Evolutionary conservation across 2,329 filamentous ascomycete species (phyloP), one percentile per base, ranked within the genome.

Genomic region (Rhinocladiella similis): DNA sequence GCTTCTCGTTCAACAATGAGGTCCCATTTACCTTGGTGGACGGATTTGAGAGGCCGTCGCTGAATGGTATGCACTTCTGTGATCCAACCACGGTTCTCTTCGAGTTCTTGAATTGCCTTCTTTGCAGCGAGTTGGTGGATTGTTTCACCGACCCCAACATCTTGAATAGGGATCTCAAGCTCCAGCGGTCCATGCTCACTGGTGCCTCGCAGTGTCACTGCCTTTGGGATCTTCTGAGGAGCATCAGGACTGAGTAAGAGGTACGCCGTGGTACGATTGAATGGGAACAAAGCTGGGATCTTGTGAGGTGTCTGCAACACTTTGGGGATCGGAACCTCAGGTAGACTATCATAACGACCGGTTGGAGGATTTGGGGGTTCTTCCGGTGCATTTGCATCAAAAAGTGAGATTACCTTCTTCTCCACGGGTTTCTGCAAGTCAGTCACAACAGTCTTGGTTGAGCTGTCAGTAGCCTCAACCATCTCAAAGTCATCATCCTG

Each of bases 71-170:
- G 83, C 9, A 78, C 77, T 14, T 84, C 71, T 45, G 70, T 72
- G 35, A 87, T 72, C 85, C 88, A 90, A 12, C 88, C 87, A 20
- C 85, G 79, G 0, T 83, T 83, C 67, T 89, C 81, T 69, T 91
- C 87, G 0, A 91, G 79, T 61, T 91, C 88, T 46, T 82, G 76
- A 14, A 87, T 77, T 1, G 84, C 84, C 67, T 86, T 89, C 53
- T 83, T 83, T 0, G 85, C 86, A 1, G 87, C 87, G 0, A 91
- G 82, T 63, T 88, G 85, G 67, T 91, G 88, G 41, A 90, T 81
- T 0, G 81, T 87, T 50, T 82, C 72, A 2, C 76, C 77, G 29
- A 72, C 67, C 0, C 75, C 62, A 0, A 83, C 69, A 2, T 75
- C 64, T 1, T 81, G 77, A 36, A 91, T 75, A 0, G 86, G 85